Percentiles rank a stretch among this genome's conserved stretches.
These are phyloP conservation scores for Cryptosporidium bovis DNA, from an alignment of 169 alveolate genomes.

Conservation along the genomic window DNA sequence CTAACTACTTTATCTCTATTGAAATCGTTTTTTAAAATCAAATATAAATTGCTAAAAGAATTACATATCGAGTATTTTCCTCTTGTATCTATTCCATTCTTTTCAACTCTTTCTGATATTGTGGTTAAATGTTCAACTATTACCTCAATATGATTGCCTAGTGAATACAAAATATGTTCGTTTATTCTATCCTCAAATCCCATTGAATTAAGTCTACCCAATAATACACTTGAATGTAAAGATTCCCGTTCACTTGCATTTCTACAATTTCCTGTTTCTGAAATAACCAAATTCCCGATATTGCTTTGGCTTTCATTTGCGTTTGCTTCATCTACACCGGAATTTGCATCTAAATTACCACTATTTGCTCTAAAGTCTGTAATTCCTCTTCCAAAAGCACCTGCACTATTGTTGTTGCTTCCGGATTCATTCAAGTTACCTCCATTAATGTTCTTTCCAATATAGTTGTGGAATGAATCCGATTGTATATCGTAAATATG, in stretches of 20 bases:
- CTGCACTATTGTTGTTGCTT: background rate
- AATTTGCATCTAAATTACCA: background rate
- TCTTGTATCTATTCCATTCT: background rate
- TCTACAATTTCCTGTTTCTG: background rate
- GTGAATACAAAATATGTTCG: conserved; percentile 46
- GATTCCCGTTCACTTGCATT: background rate
- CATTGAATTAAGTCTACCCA: conserved; percentile 39
- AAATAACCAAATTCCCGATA: background rate
- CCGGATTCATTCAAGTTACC: too few relatives aligned
- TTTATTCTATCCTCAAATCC: conserved; percentile 46
- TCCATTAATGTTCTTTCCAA: conserved; percentile 19
- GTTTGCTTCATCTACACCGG: background rate
- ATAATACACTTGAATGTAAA: background rate
- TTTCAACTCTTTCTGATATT: conserved; percentile 43
- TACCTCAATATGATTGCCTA: conserved; percentile 61
- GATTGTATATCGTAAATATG: conserved; percentile 66
- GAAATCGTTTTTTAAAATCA: background rate
- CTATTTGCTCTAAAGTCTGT: background rate
- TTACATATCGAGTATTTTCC: background rate
- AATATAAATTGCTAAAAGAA: background rate
- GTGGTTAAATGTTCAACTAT: conserved; percentile 55
- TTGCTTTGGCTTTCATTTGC: background rate
- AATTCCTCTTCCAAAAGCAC: background rate
- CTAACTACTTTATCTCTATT: background rate
- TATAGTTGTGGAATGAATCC: conserved; percentile 42